Evolutionary conservation across 768 basidiomycete genomes (phyloP).

Genomic region (Suillus bovinus): DNA sequence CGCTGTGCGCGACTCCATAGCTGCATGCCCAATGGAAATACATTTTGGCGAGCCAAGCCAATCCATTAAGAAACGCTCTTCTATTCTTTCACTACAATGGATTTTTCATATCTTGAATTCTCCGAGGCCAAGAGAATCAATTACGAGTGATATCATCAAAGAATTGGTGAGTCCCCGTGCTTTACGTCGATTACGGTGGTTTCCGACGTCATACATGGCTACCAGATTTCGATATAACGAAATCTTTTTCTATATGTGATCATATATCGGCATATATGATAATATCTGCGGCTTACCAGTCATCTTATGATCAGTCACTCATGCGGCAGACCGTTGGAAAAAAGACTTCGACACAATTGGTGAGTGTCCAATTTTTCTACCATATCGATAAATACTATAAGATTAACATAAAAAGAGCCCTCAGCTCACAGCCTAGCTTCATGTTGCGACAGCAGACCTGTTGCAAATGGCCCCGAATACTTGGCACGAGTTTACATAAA

Average conservation of each 20-base stretch:
- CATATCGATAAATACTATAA: background rate
- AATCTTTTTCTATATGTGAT: too few species aligned
- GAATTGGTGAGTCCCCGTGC: too few species aligned
- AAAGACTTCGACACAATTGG: background rate
- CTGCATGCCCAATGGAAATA: background rate
- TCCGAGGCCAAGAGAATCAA: background rate
- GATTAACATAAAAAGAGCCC: background rate
- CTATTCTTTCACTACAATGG: too few species aligned
- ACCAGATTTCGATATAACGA: too few species aligned
- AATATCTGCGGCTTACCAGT: too few species aligned
- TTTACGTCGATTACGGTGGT: too few species aligned
- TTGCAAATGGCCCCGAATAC: background rate
- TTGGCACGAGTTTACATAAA: background rate
- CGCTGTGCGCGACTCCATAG: background rate
- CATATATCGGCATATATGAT: too few species aligned
- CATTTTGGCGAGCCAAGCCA: background rate
- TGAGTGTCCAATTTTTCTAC: background rate
- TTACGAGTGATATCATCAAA: background rate
- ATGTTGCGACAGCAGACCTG: background rate
- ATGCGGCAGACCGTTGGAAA: background rate
- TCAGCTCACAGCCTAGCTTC: background rate
- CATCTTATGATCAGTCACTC: too few species aligned
- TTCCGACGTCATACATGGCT: too few species aligned
- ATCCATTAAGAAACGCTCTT: background rate
- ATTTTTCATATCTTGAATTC: background rate